phyloP scores from a whole-genome alignment of 2,329 filamentous ascomycete species.

The Ceratocystis lukuohia region DNA sequence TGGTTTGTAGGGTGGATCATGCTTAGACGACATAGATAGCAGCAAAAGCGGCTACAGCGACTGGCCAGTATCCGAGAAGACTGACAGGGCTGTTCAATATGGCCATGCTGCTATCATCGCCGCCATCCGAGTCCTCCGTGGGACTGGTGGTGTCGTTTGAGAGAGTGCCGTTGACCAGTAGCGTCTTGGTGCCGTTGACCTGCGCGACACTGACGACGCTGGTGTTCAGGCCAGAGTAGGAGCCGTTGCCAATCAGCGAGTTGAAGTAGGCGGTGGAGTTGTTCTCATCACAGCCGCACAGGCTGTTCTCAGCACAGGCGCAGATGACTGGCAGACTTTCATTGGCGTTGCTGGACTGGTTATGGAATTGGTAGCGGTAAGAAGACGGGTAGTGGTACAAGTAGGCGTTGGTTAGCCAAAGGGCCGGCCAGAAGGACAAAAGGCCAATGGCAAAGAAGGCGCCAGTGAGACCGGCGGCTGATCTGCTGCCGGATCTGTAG shows the following conservation, averaged over 20 bases:
- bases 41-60: conserved; percentile 32
- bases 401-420: conserved; percentile 52
- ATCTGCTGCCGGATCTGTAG: conserved; percentile 42
- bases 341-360: conserved; percentile 32
- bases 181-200: conserved; percentile 45
- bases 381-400: conserved; percentile 42
- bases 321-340: conserved; percentile 29
- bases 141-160: conserved; percentile 49
- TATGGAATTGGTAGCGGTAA: conserved; percentile 36
- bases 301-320: conserved; percentile 37
- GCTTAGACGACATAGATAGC: conserved; percentile 27
- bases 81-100: conserved; percentile 24
- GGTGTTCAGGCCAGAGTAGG: conserved; percentile 45
- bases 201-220: conserved; percentile 45
- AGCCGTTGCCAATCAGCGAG: conserved; percentile 52
- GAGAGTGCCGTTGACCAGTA: conserved; percentile 65
- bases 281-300: conserved; percentile 58
- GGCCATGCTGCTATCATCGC: conserved; percentile 24
- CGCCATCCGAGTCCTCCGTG: conserved; percentile 24
- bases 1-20: not conserved
- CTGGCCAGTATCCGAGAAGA: conserved; percentile 38
- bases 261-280: conserved; percentile 45
- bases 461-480: conserved; percentile 39
- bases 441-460: conserved; percentile 37
- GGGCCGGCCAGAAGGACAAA: conserved; percentile 48